phyloP scores from a whole-genome alignment of 148 eudicot genomes.

The Fallopia convolvulus region DNA sequence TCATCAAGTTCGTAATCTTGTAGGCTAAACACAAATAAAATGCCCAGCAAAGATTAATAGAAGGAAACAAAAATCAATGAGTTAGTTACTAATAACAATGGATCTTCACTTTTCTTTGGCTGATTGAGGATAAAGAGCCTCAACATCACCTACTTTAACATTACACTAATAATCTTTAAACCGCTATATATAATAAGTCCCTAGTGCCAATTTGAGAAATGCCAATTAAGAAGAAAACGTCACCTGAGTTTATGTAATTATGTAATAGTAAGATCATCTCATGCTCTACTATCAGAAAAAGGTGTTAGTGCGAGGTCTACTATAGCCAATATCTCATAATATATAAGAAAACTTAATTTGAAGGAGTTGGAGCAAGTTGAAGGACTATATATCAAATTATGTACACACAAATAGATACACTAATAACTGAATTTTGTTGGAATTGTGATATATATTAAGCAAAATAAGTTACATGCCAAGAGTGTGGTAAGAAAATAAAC shows the following conservation, averaged over 20 bases:
- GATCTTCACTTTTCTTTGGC: too few relatives aligned
- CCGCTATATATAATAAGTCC: background rate
- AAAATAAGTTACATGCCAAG: too few relatives aligned
- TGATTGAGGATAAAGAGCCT: too few relatives aligned
- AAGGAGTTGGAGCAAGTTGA: too few relatives aligned
- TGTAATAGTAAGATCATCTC: background rate
- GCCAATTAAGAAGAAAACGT: too few relatives aligned
- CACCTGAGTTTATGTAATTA: background rate
- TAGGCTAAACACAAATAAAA: constrained; percentile 42
- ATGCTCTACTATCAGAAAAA: background rate
- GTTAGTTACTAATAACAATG: background rate
- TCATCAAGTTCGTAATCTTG: constrained; percentile 95
- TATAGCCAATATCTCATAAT: background rate
- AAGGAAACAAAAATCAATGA: background rate
- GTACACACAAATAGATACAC: too few relatives aligned
- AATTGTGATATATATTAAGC: too few relatives aligned
- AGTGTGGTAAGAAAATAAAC: too few relatives aligned
- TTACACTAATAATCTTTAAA: background rate
- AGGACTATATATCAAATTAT: too few relatives aligned
- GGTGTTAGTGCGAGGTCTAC: background rate
- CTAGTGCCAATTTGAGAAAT: too few relatives aligned
- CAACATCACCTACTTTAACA: too few relatives aligned
- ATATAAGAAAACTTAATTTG: background rate
- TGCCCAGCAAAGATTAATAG: background rate
- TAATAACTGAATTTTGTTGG: too few relatives aligned